Base-by-base conservation (phyloP, 768 basidiomycete species). In the Podaxis rugospora region DNA sequence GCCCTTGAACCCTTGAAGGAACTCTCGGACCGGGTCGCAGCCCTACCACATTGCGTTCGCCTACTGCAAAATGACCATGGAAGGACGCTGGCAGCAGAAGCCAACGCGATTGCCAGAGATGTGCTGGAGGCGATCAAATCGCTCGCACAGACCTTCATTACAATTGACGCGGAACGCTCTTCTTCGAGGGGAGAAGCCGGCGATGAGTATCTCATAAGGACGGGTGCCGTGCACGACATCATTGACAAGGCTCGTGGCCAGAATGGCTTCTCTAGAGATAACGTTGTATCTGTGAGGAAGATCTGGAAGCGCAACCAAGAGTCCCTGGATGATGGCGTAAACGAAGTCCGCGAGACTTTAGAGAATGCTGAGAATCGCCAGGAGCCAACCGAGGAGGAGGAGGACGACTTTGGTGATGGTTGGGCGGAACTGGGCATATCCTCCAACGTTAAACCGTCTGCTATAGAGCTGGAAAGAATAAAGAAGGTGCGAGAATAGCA, bases 351-450 rank as follows among this genome's bases (percentile, higher is more conserved):
- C 28, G 80, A 79, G 55, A 47, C 9, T 23, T 81, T 90, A 75
- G 72, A 84, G 57, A 73, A 79, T 28, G 71, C 79, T 27, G 74
- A 68, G 10, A 69, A 71, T 36, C 67, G 66, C 13, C 70, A 68
- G 9, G 65, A 66, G 5, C 70, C 71, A 11, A 11, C 47, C 47
- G 71, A 75, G 13, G 70, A 72, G 47, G 71, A 75, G 13, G 70
- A 72, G 47, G 74, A 76, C 2, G 68, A 65, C n/a, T 66, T 71
- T 54, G 78, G 80, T 58, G 83, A 84, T 67, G 88, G 86, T 3
- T 88, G 86, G 87, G 82, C 82, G 58, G 88, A 89, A 65, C 73
- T 90, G 10, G 85, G 80, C 0, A 65, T 87, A 13, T 76, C 72
- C n/a, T 70, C 81, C 4, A 73, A 67, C n/a, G 71, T 75, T 59